Base-by-base conservation (phyloP, 2,329 filamentous ascomycete species). In the Graphium sp. region DNA sequence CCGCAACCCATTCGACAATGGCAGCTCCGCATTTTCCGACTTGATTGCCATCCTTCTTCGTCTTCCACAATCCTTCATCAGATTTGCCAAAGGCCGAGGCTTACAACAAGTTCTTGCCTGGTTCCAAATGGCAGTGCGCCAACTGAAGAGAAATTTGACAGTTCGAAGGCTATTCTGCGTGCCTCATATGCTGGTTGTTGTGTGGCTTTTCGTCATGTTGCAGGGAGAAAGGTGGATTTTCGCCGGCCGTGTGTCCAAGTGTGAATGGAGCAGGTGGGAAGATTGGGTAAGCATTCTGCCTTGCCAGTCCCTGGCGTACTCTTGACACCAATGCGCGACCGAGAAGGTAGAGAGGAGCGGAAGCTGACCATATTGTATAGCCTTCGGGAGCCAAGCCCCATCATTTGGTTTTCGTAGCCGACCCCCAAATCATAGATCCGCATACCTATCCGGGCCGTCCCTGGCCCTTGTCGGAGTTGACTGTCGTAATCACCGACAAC, bases 341-440 rank as follows among this genome's bases (percentile, higher is more conserved):
- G n/a, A n/a, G n/a, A n/a, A n/a, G n/a, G n/a, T n/a, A n/a, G n/a
- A n/a, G n/a, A n/a, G n/a, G n/a, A n/a, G n/a, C n/a, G n/a, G n/a
- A n/a, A n/a, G n/a, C n/a, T n/a, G n/a, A n/a, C n/a, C n/a, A n/a
- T n/a, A 19, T 12, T 12, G 22, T 24, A 21, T 44, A 93, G 89
- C 82, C 84, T 30, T 53, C 66, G 42, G 72, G 65, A 39, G 77
- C 85, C 28, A 71, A 66, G 19, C 89, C 89, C 17, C 85, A 95
- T 49, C 81, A 75, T 46, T 64, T 92, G 39, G 62, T 82, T 40
- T 74, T 94, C 46, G 63, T 94, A 39, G 83, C 85, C 35, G 85
- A 94, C 45, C 85, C 85, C 24, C 85, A 94, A 49, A 66, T 94
- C 33, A 83, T 89, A 44, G 85, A 94, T 50, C 81, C 84, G 31